Conservation (phyloP, 1,139 yeast species). For the Entelexis paramagnoliae region DNA sequence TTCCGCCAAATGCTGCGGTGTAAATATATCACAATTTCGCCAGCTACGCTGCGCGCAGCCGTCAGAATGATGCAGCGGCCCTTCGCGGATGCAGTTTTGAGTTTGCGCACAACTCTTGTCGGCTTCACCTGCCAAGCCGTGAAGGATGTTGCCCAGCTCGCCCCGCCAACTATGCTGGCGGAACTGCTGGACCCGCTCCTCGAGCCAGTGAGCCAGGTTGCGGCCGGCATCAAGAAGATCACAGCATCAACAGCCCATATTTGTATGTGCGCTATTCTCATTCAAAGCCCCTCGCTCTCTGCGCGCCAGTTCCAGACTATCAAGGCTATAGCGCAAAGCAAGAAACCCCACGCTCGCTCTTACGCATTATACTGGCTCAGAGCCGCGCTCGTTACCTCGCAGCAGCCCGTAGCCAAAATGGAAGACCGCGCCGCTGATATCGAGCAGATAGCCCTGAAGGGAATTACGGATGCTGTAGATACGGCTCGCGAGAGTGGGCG, state of each 20-base stretch:
- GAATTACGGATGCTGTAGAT: constrained; percentile 72
- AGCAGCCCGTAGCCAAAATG: not conserved
- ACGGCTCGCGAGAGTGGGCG: constrained; percentile 69
- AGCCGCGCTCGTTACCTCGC: constrained; percentile 38
- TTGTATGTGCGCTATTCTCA: constrained; percentile 51
- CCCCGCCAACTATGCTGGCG: constrained; percentile 34
- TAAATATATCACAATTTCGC: not conserved
- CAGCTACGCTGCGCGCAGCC: not conserved
- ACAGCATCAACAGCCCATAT: constrained; percentile 67
- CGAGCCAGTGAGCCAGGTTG: constrained; percentile 48
- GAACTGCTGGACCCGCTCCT: constrained; percentile 52
- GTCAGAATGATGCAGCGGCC: constrained; percentile 40
- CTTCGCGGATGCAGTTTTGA: constrained; percentile 54
- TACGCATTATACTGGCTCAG: constrained; percentile 66
- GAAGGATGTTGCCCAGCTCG: constrained; percentile 55
- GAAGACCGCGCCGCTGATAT: constrained; percentile 26
- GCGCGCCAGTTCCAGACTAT: constrained; percentile 46
- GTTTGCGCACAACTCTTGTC: constrained; percentile 77
- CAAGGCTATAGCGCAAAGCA: constrained; percentile 50
- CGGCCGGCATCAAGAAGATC: constrained; percentile 69
- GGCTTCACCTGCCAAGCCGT: constrained; percentile 64
- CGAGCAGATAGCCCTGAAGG: constrained; percentile 46
- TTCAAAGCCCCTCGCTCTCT: constrained; percentile 43
- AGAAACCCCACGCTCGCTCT: constrained; percentile 57
- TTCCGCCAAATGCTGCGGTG: constrained; percentile 57